Conservation (phyloP, 148 eudicot genomes). For the Oxyria digyna region DNA sequence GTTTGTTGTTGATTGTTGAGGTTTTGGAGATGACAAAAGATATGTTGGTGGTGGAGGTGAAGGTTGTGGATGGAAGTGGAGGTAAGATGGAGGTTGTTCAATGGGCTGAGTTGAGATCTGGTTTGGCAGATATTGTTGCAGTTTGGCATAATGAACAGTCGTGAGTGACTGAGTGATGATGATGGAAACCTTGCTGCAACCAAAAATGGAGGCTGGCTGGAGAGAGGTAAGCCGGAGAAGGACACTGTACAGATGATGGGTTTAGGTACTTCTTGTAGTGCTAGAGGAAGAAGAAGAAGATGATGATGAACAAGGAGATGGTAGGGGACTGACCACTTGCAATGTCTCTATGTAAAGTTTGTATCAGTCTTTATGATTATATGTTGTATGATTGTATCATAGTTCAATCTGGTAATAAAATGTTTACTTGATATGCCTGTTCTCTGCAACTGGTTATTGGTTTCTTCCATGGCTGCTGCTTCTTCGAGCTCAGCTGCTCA, state of each 20-base stretch:
- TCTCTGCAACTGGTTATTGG: not conserved
- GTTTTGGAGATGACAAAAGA: conserved; percentile 41
- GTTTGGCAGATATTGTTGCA: conserved; percentile 41
- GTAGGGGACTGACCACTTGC: not conserved
- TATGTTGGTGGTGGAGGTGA: conserved; percentile 47
- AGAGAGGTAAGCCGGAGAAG: not conserved
- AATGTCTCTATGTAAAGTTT: not conserved
- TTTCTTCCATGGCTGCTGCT: not conserved
- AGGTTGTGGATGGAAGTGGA: conserved; percentile 23
- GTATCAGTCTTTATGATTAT: not conserved
- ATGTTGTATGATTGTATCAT: conserved; percentile 1
- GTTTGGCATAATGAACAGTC: conserved; percentile 30
- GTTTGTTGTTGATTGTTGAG: conserved; percentile 26
- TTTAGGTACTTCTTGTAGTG: not conserved
- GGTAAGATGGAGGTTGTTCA: conserved; percentile 33
- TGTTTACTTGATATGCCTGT: not conserved
- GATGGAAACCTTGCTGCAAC: not conserved
- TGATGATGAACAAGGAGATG: conserved; percentile 7
- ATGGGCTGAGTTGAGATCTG: conserved; percentile 46
- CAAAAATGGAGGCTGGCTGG: not conserved
- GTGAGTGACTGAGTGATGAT: no score
- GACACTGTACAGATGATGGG: not conserved
- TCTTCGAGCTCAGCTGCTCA: conserved; percentile 1
- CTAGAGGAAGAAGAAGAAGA: not conserved
- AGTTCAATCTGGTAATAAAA: conserved; percentile 4